phyloP scores from a whole-genome alignment of 208 protist genomes.

The Crithidia expoeki region DNA sequence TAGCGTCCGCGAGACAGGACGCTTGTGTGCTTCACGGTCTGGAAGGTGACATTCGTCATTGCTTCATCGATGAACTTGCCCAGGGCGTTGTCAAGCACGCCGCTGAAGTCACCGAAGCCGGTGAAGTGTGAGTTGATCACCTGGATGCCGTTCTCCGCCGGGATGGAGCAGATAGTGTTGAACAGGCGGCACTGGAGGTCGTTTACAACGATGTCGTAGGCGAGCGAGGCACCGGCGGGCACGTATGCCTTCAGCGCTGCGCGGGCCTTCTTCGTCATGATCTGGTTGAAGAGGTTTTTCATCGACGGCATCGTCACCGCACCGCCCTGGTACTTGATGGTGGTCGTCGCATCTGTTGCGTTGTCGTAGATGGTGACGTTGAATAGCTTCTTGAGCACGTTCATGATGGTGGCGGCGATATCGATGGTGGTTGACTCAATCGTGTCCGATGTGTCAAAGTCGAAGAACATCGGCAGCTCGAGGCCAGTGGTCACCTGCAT shows the following conservation, averaged over 20 bases:
- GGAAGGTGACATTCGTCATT: slow-evolving; percentile 17
- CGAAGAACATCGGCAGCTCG: not conserved
- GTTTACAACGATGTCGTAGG: slow-evolving; percentile 18
- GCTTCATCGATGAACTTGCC: slow-evolving; percentile 8
- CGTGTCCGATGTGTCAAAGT: slow-evolving; percentile 9
- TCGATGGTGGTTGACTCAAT: slow-evolving; percentile 6
- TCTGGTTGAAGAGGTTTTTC: slow-evolving; percentile 13
- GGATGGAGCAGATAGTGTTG: slow-evolving; percentile 18
- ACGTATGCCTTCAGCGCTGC: slow-evolving; percentile 12
- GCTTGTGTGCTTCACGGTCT: slow-evolving; percentile 1
- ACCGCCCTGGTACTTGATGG: slow-evolving; percentile 12
- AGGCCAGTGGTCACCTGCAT: slow-evolving; percentile 15
- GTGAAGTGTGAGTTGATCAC: slow-evolving; percentile 13
- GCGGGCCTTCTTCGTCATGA: not conserved
- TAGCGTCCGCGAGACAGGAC: slow-evolving; percentile 3
- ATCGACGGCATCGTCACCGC: slow-evolving; percentile 4
- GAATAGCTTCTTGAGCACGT: slow-evolving; percentile 11
- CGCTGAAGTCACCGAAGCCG: slow-evolving; percentile 17
- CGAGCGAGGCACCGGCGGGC: slow-evolving; percentile 4
- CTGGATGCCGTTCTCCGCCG: slow-evolving; percentile 4
- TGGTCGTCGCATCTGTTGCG: slow-evolving; percentile 4
- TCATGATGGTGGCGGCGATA: not conserved
- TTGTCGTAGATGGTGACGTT: slow-evolving; percentile 21
- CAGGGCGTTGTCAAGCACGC: slow-evolving; percentile 11
- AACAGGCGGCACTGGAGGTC: slow-evolving; percentile 19